These are phyloP conservation scores for Lentinula edodes DNA, from an alignment of 768 basidiomycete genomes.

Conservation along the genomic window DNA sequence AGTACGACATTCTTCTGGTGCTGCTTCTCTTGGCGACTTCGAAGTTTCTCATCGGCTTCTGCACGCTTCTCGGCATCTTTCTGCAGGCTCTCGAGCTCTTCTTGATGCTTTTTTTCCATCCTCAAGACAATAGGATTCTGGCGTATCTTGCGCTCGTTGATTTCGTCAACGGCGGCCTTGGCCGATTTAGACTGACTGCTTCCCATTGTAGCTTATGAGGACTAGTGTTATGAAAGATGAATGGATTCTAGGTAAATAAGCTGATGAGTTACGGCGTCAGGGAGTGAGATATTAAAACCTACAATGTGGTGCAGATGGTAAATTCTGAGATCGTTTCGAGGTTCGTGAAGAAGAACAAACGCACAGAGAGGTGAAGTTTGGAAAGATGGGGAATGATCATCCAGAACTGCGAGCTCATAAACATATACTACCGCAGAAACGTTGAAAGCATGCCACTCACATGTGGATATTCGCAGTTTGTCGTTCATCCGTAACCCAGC, in stretches of 20 bases:
- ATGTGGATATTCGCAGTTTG: neutral
- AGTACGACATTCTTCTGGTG: neutral
- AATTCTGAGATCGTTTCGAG: neutral
- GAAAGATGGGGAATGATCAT: neutral
- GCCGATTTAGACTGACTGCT: neutral
- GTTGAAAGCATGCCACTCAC: neutral
- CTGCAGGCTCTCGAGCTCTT: neutral
- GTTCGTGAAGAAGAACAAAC: neutral
- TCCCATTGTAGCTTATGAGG: neutral
- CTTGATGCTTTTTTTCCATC: conserved; percentile 2
- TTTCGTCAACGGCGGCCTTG: neutral
- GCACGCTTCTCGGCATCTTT: neutral
- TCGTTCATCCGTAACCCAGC: neutral
- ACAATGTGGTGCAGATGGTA: neutral
- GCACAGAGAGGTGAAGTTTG: neutral
- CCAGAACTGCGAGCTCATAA: neutral
- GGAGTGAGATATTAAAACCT: neutral
- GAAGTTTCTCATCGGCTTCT: neutral
- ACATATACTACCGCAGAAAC: neutral
- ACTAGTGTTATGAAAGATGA: neutral
- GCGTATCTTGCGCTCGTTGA: neutral
- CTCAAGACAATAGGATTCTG: neutral
- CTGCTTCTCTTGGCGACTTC: neutral
- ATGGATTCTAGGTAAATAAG: neutral
- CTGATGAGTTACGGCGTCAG: neutral